These are phyloP conservation scores for Vitellaria paradoxa DNA, from an alignment of 179 eudicot species.

Conservation along the genomic window DNA sequence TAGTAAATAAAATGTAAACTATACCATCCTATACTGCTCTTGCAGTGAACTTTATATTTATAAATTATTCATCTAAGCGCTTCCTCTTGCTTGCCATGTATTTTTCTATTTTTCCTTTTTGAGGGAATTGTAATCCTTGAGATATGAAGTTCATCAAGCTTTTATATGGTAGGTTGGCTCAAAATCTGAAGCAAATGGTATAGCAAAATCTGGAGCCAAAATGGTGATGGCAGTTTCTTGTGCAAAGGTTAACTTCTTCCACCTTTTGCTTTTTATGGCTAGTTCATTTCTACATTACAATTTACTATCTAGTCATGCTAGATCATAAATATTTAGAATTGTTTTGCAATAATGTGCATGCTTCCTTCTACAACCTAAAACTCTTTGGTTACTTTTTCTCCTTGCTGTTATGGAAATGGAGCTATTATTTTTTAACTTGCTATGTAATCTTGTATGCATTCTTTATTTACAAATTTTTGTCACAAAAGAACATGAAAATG, in stretches of 20 bases:
- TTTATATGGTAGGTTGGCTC: constrained; percentile 74
- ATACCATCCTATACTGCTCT: neutral
- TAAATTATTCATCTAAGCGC: neutral
- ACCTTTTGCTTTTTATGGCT: neutral
- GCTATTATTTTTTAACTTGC: neutral
- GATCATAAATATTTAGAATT: neutral
- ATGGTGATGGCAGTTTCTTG: constrained; percentile 99
- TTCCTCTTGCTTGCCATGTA: neutral
- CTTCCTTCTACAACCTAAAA: neutral
- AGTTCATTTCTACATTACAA: neutral
- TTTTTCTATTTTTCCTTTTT: neutral
- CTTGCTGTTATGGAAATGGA: neutral
- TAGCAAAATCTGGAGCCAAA: constrained; percentile 99
- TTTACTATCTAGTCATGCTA: neutral
- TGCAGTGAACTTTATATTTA: neutral
- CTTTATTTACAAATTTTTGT: neutral
- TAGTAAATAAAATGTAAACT: no score
- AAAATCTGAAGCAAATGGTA: constrained; percentile 92
- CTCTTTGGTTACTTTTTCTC: neutral
- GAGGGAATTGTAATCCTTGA: constrained; percentile 8
- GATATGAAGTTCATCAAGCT: neutral
- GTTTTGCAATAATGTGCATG: neutral
- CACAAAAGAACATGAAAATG: neutral
- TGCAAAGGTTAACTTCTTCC: constrained; percentile 61
- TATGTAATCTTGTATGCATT: neutral